Percentiles rank a stretch among this genome's conserved stretches.
Evolutionary conservation across 805 yeast species (phyloP).

Genomic region (Lipomyces spencermartinsiae): DNA sequence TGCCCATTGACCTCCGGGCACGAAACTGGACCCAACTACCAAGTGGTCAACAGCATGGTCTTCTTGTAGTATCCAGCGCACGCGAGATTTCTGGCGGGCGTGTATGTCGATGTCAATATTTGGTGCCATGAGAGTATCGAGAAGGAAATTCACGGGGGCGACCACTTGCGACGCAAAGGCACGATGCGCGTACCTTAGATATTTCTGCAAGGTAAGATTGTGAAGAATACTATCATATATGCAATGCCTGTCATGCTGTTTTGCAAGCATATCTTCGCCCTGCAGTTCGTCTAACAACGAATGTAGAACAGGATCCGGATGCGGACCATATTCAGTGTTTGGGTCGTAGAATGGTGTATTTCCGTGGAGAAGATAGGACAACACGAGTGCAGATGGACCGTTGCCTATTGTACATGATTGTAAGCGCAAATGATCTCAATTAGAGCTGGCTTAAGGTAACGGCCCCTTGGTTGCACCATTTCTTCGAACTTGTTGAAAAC

Average conservation of each 20-base stretch:
- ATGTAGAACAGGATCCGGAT: slow-evolving; percentile 44
- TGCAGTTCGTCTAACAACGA: slow-evolving; percentile 23
- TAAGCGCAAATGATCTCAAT: not conserved
- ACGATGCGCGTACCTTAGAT: slow-evolving; percentile 33
- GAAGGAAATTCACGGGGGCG: slow-evolving; percentile 41
- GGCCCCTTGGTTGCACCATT: not conserved
- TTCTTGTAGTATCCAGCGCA: slow-evolving; percentile 38
- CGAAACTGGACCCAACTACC: slow-evolving; percentile 40
- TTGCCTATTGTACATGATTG: slow-evolving; percentile 33
- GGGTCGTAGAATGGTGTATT: slow-evolving; percentile 45
- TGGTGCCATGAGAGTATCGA: slow-evolving; percentile 43
- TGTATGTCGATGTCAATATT: slow-evolving; percentile 40
- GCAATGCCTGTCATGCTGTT: not conserved
- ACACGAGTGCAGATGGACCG: slow-evolving; percentile 46
- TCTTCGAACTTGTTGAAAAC: not conserved
- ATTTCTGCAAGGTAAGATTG: slow-evolving; percentile 35
- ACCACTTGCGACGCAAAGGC: slow-evolving; percentile 36
- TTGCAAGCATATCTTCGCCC: not conserved
- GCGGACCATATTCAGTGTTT: slow-evolving; percentile 37
- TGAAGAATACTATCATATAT: slow-evolving; percentile 28
- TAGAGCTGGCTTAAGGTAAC: not conserved
- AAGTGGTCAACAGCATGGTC: slow-evolving; percentile 34
- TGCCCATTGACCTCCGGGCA: slow-evolving; percentile 48
- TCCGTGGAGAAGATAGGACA: slow-evolving; percentile 45
- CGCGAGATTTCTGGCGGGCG: slow-evolving; percentile 40